Base-by-base conservation (phyloP, 108 stramenopile species). In the Cyclotella sp. region DNA sequence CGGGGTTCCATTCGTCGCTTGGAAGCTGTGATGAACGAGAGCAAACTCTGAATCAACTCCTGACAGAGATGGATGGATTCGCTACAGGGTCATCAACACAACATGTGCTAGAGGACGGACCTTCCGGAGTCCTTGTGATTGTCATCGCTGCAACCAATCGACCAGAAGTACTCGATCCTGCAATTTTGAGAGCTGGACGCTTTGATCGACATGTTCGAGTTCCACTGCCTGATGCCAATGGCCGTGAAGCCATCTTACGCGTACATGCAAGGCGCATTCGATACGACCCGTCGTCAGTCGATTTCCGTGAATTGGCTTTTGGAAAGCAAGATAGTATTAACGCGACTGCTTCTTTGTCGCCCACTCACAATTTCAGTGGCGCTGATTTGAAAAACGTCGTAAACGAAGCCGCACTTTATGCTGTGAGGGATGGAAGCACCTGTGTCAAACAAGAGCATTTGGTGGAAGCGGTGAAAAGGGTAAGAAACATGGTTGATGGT, bases 51-150 rank as follows among this genome's bases (percentile, higher is more conserved):
- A 98, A 98, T 86, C 95, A 96, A 68, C 87, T 98, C 9, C 62
- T 98, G 39, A 97, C 94, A 15, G 94, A 95, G 86, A 96, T 98
- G 96, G 98, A 98, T 85, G 98, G 98, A 0, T 97, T 98, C 65
- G 57, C 73, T 61, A 78, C 72, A 55, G 62, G 85, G 19, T 60
- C 70, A 16, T 19, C 78, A 24, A 26, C 49, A 9, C 47, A 42
- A 9, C 47, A 42, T 18, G 40, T 30, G 0, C 40, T 34, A 16
- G 58, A 7, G 26, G 51, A 43, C 1, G 71, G 60, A 18, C 71
- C 58, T 5, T 40, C 39, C 9, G 60, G 47, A 64, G 89, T 91
- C 49, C 84, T 84, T 27, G 82, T 98, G 24, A 89, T 97, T 54
- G 97, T 99, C 10, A 88, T 99, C 64, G 99, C 95, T 21, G 97